Evolutionary conservation across 1,284 basidiomycete genomes (phyloP), one percentile per base, ranked within the genome.

Genomic region (Puccinia triticina): DNA sequence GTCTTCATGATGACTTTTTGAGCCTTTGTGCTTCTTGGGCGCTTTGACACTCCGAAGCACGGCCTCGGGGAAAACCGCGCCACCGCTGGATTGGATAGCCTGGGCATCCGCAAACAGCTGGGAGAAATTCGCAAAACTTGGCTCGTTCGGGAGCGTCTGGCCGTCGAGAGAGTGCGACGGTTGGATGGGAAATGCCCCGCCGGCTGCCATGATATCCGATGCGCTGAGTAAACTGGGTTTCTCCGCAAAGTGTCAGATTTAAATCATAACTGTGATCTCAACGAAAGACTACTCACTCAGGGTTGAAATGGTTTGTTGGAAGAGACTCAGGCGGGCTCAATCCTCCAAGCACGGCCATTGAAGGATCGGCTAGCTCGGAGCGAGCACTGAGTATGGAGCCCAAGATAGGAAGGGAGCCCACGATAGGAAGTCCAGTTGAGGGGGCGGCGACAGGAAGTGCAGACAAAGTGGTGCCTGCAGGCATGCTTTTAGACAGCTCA

Each of bases 101-200:
- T 26, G n/a, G 32, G 69, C 69, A 50, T 73, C 48, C 16, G 29
- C 53, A n/a, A 73, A 34, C 23, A 73, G 71, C 10, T 55, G 4
- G 1, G 71, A 53, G 11, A 73, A 37, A 46, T 73, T 34, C 1
- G 71, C 48, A 7, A 73, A 16, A 23, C 73, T 75, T 10, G 73
- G 34, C 59, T 77, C 59, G 64, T 82, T 82, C 4, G 79, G 71
- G 37, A 82, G 57, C n/a, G 72, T 75, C 11, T 64, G 71, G n/a
- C 79, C 72, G 34, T 82, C 79, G 0, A 82, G 48, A 11, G 79
- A 82, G 48, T 74, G 57, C 10, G 79, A 82, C 26, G 79, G 79
- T 46, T 82, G 79, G 23, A 82, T 82, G 8, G 79, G 79, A 23
- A 82, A 82, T 11, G 79, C 79, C 32, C 79, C 79, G 29, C 79